A percentile compares a stretch with the other conserved stretches of the same genome.
Conservation (phyloP, 2,329 filamentous ascomycete genomes). For the Trichoderma citrinoviride region DNA sequence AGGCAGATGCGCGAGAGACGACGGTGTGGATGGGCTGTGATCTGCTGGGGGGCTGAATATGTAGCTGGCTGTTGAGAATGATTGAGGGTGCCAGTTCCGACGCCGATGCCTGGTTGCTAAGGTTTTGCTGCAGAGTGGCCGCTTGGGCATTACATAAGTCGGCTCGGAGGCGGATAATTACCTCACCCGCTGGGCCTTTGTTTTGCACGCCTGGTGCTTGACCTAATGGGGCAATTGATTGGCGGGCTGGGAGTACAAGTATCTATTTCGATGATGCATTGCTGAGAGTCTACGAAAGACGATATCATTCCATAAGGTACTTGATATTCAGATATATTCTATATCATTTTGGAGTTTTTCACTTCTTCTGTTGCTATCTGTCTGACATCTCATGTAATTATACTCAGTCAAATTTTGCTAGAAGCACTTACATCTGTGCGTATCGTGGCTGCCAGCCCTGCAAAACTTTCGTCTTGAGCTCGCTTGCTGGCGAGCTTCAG, state of each 20-base stretch:
- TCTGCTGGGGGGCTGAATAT: slow-evolving; percentile 5
- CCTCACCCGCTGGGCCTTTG: slow-evolving; percentile 12
- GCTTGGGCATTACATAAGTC: slow-evolving; percentile 21
- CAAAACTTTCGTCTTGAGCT: background rate
- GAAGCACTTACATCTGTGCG: no score
- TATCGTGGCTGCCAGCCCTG: background rate
- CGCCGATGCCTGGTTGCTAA: slow-evolving; percentile 18
- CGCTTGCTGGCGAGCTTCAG: background rate
- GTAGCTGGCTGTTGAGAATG: slow-evolving; percentile 17
- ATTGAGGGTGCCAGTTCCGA: slow-evolving; percentile 22
- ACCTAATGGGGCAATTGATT: slow-evolving; percentile 15
- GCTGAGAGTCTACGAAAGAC: no score
- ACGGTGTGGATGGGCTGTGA: slow-evolving; percentile 11
- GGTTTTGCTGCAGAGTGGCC: slow-evolving; percentile 23
- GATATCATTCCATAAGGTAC: no score
- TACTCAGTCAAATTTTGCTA: no score
- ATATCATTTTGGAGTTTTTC: no score
- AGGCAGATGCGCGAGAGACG: slow-evolving; percentile 9
- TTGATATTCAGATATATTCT: no score
- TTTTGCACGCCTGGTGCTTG: background rate
- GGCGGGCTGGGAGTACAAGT: background rate
- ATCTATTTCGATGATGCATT: background rate
- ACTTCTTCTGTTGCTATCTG: no score
- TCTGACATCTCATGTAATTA: no score
- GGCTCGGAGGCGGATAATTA: slow-evolving; percentile 23